phyloP scores from a whole-genome alignment of 2,329 filamentous ascomycete species.

The Calonectria honghensis region DNA sequence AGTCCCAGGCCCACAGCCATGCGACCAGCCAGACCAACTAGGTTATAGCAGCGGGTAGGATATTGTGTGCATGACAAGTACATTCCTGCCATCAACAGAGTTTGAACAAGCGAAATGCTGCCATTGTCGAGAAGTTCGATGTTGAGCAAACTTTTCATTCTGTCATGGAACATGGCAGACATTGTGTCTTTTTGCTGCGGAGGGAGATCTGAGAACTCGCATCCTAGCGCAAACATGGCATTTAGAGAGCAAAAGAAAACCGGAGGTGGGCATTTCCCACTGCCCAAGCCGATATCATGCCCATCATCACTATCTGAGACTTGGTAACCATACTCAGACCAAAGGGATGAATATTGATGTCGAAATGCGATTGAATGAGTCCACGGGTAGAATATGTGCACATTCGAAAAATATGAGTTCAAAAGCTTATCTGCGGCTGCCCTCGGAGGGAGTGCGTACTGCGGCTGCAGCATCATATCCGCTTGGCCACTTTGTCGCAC shows the following conservation, averaged over 20 bases:
- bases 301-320: not conserved
- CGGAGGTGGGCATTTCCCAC: not conserved
- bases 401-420: slow-evolving; percentile 9
- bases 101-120: slow-evolving; percentile 27
- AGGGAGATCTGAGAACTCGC: slow-evolving; percentile 23
- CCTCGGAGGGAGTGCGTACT: slow-evolving; percentile 28
- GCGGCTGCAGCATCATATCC: slow-evolving; percentile 18
- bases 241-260: slow-evolving; percentile 34
- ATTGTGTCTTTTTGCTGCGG: slow-evolving; percentile 24
- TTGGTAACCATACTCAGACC: slow-evolving; percentile 11
- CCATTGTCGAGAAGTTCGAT: slow-evolving; percentile 21
- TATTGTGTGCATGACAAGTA: slow-evolving; percentile 34
- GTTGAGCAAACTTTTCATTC: slow-evolving; percentile 15
- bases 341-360: slow-evolving; percentile 3
- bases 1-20: slow-evolving; percentile 34
- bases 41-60: slow-evolving; percentile 28
- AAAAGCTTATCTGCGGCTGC: slow-evolving; percentile 22
- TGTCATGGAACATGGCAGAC: slow-evolving; percentile 14
- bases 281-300: slow-evolving; percentile 24
- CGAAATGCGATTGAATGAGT: slow-evolving; percentile 24
- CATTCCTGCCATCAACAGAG: not conserved
- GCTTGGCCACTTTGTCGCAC: not conserved
- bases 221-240: slow-evolving; percentile 29
- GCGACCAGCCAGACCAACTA: slow-evolving; percentile 22
- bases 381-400: slow-evolving; percentile 36